phyloP scores from a whole-genome alignment of 2,329 filamentous ascomycete species.

The Alternaria longipes region DNA sequence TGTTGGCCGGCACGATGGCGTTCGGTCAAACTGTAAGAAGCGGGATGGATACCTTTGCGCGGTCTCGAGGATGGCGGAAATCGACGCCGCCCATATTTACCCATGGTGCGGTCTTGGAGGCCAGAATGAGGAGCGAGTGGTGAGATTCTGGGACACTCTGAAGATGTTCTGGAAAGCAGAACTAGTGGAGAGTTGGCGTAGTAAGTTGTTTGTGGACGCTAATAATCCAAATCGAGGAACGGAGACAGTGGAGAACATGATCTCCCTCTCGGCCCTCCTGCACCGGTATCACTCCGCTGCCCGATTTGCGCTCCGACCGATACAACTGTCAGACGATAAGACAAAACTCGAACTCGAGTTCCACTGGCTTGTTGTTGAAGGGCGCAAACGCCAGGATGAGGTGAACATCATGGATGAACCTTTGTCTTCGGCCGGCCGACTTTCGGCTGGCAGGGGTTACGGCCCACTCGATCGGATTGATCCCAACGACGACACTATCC shows the following conservation, averaged over 20 bases:
- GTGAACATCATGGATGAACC: constrained; percentile 11
- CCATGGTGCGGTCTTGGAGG: constrained; percentile 27
- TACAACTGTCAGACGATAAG: constrained; percentile 29
- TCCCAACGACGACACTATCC: neutral
- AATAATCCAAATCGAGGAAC: constrained; percentile 10
- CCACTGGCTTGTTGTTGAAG: constrained; percentile 25
- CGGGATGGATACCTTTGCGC: constrained; percentile 25
- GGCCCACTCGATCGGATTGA: neutral
- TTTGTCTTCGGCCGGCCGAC: neutral
- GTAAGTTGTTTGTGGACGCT: constrained; percentile 3
- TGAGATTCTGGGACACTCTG: constrained; percentile 16
- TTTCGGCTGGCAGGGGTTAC: neutral
- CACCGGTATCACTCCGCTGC: constrained; percentile 26
- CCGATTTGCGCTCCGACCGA: constrained; percentile 26
- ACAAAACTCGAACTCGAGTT: constrained; percentile 30
- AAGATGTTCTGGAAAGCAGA: constrained; percentile 15
- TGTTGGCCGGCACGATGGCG: constrained; percentile 11
- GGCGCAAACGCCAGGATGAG: constrained; percentile 11
- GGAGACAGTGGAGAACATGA: constrained; percentile 30
- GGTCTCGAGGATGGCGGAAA: constrained; percentile 22
- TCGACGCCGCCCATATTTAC: constrained; percentile 30
- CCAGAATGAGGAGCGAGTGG: constrained; percentile 9
- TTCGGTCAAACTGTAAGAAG: constrained; percentile 21
- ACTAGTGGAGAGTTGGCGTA: constrained; percentile 15
- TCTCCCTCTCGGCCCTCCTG: constrained; percentile 20